phyloP scores from a whole-genome alignment of 176 grass and related monocot species.

The Zoysia pacifica region DNA sequence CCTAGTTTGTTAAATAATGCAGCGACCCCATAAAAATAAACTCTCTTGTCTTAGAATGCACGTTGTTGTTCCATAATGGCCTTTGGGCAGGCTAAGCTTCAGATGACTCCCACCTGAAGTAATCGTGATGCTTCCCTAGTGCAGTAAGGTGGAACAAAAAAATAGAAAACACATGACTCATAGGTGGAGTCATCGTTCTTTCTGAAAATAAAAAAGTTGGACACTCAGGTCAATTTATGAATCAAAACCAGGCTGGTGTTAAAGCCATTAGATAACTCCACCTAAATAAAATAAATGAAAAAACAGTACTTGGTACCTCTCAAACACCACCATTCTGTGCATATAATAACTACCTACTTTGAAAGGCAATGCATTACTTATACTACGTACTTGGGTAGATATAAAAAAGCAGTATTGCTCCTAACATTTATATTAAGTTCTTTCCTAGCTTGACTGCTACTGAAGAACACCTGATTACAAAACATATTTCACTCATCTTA shows the following conservation, averaged over 20 bases:
- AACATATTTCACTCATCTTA: slow-evolving; percentile 21
- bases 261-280: slow-evolving; percentile 3
- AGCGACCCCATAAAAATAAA: slow-evolving; percentile 1
- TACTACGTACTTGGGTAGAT: neutral
- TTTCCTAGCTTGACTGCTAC: slow-evolving; percentile 31
- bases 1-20: slow-evolving; percentile 12
- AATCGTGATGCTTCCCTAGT: slow-evolving; percentile 37
- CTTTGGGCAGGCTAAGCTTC: slow-evolving; percentile 16
- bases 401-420: neutral
- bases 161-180: neutral
- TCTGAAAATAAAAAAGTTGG: slow-evolving; percentile 9
- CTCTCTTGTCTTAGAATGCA: slow-evolving; percentile 26
- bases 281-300: neutral
- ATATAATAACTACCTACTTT: neutral
- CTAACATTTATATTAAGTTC: neutral
- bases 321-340: neutral
- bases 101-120: slow-evolving; percentile 8
- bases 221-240: neutral
- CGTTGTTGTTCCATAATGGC: slow-evolving; percentile 10
- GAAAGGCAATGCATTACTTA: neutral
- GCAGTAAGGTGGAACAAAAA: slow-evolving; percentile 1
- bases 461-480: slow-evolving; percentile 15
- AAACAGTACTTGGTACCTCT: neutral
- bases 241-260: neutral
- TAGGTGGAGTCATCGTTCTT: neutral